phyloP scores from a whole-genome alignment of 2,329 filamentous ascomycete species.

The Phoma sp. region DNA sequence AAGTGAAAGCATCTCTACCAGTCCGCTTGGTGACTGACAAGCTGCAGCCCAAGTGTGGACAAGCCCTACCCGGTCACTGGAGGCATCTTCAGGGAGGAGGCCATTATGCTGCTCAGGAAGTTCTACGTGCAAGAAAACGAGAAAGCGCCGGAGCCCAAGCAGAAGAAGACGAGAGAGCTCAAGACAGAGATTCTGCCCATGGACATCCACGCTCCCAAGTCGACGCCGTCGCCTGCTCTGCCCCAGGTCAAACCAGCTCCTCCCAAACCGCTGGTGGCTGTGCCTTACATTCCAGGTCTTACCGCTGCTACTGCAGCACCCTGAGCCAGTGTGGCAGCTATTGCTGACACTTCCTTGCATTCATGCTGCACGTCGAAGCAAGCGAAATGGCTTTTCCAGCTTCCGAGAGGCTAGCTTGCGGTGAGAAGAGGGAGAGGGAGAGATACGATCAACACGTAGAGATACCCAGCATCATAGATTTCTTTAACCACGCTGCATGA shows the following conservation, averaged over 20 bases:
- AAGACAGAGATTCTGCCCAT: constrained; percentile 64
- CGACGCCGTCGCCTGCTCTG: constrained; percentile 30
- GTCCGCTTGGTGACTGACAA: constrained; percentile 17
- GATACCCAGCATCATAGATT: constrained; percentile 6
- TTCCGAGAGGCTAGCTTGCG: background rate
- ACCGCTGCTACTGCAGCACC: background rate
- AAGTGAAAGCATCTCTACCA: constrained; percentile 30
- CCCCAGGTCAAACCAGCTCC: constrained; percentile 4
- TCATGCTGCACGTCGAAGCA: background rate
- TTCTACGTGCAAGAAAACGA: constrained; percentile 99
- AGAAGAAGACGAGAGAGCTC: constrained; percentile 68
- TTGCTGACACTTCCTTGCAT: too few relatives aligned
- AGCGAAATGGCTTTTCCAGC: background rate
- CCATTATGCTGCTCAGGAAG: constrained; percentile 86
- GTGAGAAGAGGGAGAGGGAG: background rate
- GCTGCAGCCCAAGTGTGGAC: constrained; percentile 70
- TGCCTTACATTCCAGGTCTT: constrained; percentile 11
- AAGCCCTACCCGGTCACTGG: constrained; percentile 81
- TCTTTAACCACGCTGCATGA: background rate
- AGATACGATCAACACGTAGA: background rate
- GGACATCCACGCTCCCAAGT: constrained; percentile 48
- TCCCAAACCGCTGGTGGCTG: constrained; percentile 4
- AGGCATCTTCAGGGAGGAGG: constrained; percentile 88
- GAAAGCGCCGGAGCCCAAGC: constrained; percentile 71
- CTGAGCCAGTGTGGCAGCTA: background rate